Evolutionary conservation across 768 basidiomycete species (phyloP), one percentile per base, ranked within the genome.

Genomic region (Gloeostereum incarnatum): DNA sequence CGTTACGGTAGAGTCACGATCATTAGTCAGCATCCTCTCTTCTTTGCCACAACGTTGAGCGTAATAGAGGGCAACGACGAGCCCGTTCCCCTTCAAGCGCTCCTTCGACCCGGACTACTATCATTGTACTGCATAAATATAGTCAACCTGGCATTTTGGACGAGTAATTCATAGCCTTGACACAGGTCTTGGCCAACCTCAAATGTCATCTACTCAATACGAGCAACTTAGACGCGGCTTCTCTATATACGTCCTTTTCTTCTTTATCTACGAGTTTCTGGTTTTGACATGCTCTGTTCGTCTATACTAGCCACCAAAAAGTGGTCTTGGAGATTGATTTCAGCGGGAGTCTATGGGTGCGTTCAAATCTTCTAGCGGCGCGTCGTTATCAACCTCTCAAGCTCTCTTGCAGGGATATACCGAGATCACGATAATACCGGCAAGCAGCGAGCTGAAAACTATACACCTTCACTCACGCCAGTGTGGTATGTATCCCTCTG

Each of bases 321-420:
- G 92, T 96, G 36, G 86, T 88, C 45, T 66, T 97, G 48, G 90
- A 94, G 63, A 78, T 97, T 44, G 89, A 93, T 67, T 91, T 96
- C 58, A 72, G 81, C 6, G 94, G 94, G 16, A 69, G 70, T 53
- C 70, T 92, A 51, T 85, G 84, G 75, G 92, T 87, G 62, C 47
- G 77, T 54, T 23, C 37, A 30, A 31, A 40, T 20, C 36, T 18
- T 38, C 36, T 40, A 37, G 14, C 25, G 38, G 39, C 31, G 20
- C 38, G 19, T 45, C 43, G 36, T 29, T 23, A 11, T 31, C 14
- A n/a, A 13, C 20, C 22, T 40, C 41, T 41, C 45, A 40, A 22
- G 19, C 27, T 24, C 41, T 41, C 35, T 45, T 34, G 18, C 44
- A 92, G 90, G 93, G 91, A 44, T 92, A 91, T 57, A 94, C 92